Evolutionary conservation across 2,329 filamentous ascomycete genomes (phyloP), one percentile per base, ranked within the genome.

Genomic region (Rachicladosporium sp.): DNA sequence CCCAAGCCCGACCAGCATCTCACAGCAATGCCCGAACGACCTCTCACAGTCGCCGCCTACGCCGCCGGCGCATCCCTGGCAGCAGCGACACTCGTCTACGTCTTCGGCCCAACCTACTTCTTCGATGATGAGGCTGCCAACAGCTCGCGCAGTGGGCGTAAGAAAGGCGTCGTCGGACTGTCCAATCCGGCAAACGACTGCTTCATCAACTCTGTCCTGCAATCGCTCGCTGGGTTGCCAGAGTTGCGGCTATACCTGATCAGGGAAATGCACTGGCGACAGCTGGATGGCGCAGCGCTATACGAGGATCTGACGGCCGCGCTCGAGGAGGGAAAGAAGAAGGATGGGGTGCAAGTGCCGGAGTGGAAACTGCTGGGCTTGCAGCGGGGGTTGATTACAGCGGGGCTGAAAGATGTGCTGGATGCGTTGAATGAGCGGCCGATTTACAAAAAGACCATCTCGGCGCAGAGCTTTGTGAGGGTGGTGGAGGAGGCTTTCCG

Each of bases 91-190:
- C 76, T 96, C 42, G 84, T 96, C 59, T 98, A 96, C 64, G 89
- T 96, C 52, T 96, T 98, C 64, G 87, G 82, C 6, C 91, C 91
- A n/a, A 96, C 88, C 38, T 96, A 89, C 63, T 84, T 93, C 53
- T 80, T 96, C 60, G 89, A 98, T 64, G 78, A 80, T 56, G 82
- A 91, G 41, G 73, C 79, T 37, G 68, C 69, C 15, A 65, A 62
- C 42, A 67, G 62, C 45, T 74, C 73, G 40, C 65, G 61, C 45
- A 74, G 72, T 43, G 65, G 66, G 46, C 78, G 83, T 51, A 91
- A 87, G 63, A 89, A 85, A 56, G 83, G 84, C 43, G 84, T 93
- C 33, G 87, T 96, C 40, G 91, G 91, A 31, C 71, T 96, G 41
- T 70, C 72, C 38, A 98, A 98, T 62, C 79, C 85, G 7, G 91